Percentiles rank a stretch among this genome's conserved stretches.
These are phyloP conservation scores for Gastrodia elata DNA, from an alignment of 106 monocot genomes.

Conservation along the genomic window DNA sequence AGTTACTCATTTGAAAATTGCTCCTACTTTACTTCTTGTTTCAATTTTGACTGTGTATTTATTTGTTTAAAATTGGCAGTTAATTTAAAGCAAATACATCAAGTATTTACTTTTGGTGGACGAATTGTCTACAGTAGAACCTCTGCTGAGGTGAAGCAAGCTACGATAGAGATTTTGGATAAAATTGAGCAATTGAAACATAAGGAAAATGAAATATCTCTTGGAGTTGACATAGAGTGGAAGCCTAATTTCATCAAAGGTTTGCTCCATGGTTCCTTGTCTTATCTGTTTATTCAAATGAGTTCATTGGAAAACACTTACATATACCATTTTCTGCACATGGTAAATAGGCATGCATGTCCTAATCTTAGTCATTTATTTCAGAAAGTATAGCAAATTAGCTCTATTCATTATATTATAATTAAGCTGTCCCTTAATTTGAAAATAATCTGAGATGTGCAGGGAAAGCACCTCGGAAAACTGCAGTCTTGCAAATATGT, in stretches of 20 bases:
- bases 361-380: not conserved
- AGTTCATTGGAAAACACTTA: not conserved
- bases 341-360: not conserved
- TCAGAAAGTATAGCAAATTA: not conserved
- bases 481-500: constrained; percentile 92
- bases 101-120: constrained; percentile 48
- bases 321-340: not conserved
- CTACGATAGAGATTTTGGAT: constrained; percentile 41
- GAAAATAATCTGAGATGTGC: constrained; percentile 9
- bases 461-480: constrained; percentile 67
- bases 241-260: constrained; percentile 60
- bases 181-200: constrained; percentile 34
- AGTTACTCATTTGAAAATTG: not conserved
- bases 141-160: constrained; percentile 53
- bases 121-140: constrained; percentile 66
- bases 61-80: constrained; percentile 22
- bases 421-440: not conserved
- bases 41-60: not conserved
- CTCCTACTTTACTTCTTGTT: not conserved
- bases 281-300: not conserved
- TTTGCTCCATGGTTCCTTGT: constrained; percentile 11
- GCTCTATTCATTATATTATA: not conserved
- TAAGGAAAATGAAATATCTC: constrained; percentile 22
- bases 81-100: constrained; percentile 32
- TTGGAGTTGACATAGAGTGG: constrained; percentile 97